Conservation (phyloP, 768 basidiomycete genomes). For the Cystofilobasidium bisporidii region DNA sequence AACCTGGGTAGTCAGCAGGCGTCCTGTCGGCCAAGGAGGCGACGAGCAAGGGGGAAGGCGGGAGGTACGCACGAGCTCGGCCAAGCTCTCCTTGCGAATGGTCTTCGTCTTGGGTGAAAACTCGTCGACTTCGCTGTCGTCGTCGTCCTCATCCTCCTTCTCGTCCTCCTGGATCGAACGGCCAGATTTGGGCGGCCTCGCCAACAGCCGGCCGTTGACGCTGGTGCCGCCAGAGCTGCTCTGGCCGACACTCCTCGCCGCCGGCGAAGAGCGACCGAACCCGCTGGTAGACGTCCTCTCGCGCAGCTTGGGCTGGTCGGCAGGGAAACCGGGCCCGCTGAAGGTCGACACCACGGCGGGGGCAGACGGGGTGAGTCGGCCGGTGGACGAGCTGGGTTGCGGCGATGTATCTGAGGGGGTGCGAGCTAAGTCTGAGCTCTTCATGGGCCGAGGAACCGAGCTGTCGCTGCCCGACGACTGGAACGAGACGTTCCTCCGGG, state of each 20-base stretch:
- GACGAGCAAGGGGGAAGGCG: too few relatives aligned
- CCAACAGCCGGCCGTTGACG: neutral
- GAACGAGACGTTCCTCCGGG: neutral
- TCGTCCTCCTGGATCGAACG: slow-evolving; percentile 3
- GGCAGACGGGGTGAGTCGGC: neutral
- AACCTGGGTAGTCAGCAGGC: neutral
- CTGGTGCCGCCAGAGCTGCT: neutral
- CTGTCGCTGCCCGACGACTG: neutral
- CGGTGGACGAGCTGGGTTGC: neutral
- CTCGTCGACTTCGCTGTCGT: slow-evolving; percentile 8
- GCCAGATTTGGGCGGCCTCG: neutral
- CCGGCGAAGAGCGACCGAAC: too few relatives aligned
- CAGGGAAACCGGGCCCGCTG: too few relatives aligned
- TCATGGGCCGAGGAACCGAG: neutral
- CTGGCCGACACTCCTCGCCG: neutral
- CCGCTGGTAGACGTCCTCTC: too few relatives aligned
- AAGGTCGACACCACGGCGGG: neutral
- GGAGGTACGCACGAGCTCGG: slow-evolving; percentile 11
- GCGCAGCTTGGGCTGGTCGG: too few relatives aligned
- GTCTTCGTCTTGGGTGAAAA: neutral
- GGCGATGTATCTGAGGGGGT: neutral
- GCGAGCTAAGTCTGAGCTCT: neutral
- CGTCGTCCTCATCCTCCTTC: slow-evolving; percentile 15
- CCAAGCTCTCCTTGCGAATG: slow-evolving; percentile 7
- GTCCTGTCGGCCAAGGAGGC: neutral